phyloP scores from a whole-genome alignment of 2,329 filamentous ascomycete genomes.

The Trichoderma simmonsii region DNA sequence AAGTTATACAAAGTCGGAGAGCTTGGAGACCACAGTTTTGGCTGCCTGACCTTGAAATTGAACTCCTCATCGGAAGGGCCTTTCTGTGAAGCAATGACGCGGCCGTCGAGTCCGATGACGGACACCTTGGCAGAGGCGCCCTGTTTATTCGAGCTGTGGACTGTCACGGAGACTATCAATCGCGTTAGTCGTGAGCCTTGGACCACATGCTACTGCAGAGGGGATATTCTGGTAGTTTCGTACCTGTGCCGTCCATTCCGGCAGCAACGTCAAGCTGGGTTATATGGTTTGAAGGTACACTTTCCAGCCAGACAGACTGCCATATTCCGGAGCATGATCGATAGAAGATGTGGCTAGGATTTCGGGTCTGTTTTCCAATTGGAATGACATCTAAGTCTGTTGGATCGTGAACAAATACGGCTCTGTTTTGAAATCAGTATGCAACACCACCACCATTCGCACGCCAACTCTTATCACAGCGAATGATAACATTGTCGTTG shows the following conservation, averaged over 20 bases:
- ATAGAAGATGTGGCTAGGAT: constrained; percentile 65
- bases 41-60: constrained; percentile 51
- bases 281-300: constrained; percentile 56
- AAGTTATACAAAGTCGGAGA: constrained; percentile 63
- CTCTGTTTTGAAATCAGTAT: constrained; percentile 34
- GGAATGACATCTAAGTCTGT: constrained; percentile 62
- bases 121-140: constrained; percentile 36
- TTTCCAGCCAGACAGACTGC: constrained; percentile 70
- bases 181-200: not conserved
- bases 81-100: constrained; percentile 41
- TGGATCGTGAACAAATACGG: constrained; percentile 65
- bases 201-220: not conserved
- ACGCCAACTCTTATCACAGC: too few relatives aligned
- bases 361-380: constrained; percentile 61
- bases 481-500: not conserved
- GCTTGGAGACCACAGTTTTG: constrained; percentile 63
- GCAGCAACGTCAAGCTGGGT: constrained; percentile 58
- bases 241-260: constrained; percentile 51
- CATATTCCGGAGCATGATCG: constrained; percentile 71
- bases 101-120: constrained; percentile 36
- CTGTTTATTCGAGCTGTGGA: constrained; percentile 43
- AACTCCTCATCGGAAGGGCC: constrained; percentile 50
- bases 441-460: not conserved
- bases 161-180: constrained; percentile 51
- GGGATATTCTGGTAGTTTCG: constrained; percentile 18